These are phyloP conservation scores for Russula sp. DNA, from an alignment of 768 basidiomycete genomes.

Conservation along the genomic window DNA sequence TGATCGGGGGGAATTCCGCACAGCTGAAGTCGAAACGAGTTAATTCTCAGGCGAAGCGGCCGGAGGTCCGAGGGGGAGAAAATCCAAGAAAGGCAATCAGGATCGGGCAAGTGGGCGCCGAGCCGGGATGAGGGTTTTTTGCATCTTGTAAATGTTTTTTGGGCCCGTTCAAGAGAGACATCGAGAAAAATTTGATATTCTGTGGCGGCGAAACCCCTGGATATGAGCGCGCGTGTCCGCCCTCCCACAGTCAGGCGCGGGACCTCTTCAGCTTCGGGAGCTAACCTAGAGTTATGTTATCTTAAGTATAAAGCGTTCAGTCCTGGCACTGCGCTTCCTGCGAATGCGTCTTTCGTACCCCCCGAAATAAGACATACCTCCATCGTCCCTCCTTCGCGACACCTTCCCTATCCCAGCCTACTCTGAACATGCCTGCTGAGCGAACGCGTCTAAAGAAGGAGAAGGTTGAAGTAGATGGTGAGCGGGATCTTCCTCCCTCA, in stretches of 20 bases:
- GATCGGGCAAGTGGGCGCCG: conserved; percentile 15
- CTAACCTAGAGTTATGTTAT: not conserved
- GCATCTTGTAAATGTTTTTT: conserved; percentile 2
- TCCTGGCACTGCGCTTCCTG: conserved; percentile 9
- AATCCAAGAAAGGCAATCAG: not conserved
- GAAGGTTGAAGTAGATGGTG: conserved; percentile 22
- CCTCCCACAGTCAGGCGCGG: conserved; percentile 18
- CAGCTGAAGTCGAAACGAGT: not conserved
- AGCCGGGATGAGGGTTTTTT: conserved; percentile 8
- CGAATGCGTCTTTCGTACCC: conserved; percentile 19
- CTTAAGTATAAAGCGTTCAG: conserved; percentile 25
- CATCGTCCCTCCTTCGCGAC: conserved; percentile 9
- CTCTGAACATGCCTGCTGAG: conserved; percentile 29
- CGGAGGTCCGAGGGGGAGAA: conserved; percentile 13
- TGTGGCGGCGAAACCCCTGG: conserved; percentile 22
- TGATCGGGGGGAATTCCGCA: not conserved
- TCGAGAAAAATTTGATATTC: conserved; percentile 14
- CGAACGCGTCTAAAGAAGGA: conserved; percentile 30
- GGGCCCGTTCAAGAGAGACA: not conserved
- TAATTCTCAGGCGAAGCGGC: not conserved
- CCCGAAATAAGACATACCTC: conserved; percentile 23
- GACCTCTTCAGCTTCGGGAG: conserved; percentile 3
- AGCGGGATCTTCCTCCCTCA: not conserved
- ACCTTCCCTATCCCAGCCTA: conserved; percentile 3
- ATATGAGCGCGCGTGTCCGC: conserved; percentile 14